Conservation (phyloP, 2,329 filamentous ascomycete genomes). For the Colletotrichum incanum region DNA sequence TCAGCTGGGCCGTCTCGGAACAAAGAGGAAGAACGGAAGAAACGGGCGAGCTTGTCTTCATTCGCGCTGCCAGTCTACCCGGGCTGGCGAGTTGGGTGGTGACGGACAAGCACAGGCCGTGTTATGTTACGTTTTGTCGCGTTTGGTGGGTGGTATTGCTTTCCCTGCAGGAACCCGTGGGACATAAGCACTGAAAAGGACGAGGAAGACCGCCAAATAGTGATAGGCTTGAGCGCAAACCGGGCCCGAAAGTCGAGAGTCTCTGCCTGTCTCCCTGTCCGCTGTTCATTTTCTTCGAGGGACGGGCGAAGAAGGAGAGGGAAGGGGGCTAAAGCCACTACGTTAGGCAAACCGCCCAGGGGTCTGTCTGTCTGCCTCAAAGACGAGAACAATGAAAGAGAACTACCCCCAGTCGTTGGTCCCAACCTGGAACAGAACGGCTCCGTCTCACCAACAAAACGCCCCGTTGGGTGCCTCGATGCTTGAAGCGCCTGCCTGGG, state of each 20-base stretch:
- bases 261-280: neutral
- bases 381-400: conserved; percentile 18
- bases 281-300: neutral
- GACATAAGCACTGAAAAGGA: neutral
- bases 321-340: conserved; percentile 7
- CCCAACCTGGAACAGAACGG: neutral
- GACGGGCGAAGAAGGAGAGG: neutral
- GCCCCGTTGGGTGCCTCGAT: neutral
- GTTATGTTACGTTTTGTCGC: conserved; percentile 7
- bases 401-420: neutral
- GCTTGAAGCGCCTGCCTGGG: neutral
- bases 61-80: neutral
- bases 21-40: conserved; percentile 25
- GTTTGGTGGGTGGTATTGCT: neutral
- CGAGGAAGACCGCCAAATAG: neutral
- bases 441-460: conserved; percentile 1
- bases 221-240: conserved; percentile 11
- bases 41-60: neutral
- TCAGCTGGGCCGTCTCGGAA: conserved; percentile 1
- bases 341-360: conserved; percentile 1
- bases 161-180: conserved; percentile 8
- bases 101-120: conserved; percentile 22
- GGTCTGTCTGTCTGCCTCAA: neutral
- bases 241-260: neutral
- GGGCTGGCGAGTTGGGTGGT: conserved; percentile 1